Evolutionary conservation across 2,329 filamentous ascomycete genomes (phyloP).

Genomic region (Aspergillus terreus): DNA sequence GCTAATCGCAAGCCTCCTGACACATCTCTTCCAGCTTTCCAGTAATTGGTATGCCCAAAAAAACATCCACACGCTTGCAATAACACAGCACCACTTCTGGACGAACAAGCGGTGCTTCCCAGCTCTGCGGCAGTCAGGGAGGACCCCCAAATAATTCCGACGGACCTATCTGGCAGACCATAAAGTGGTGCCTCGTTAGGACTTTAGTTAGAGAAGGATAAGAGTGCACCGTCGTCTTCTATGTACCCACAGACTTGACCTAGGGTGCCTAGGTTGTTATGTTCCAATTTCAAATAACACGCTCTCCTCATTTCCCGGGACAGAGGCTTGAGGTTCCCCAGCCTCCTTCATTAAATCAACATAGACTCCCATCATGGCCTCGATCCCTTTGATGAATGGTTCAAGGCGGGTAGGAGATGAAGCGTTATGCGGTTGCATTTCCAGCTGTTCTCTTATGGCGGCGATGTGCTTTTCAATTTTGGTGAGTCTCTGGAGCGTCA

Average conservation of each 20-base stretch:
- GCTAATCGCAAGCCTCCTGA: too few species aligned
- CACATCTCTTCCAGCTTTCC: too few species aligned
- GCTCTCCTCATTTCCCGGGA: not conserved
- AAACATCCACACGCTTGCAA: too few species aligned
- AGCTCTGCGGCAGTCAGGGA: not conserved
- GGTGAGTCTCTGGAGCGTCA: not conserved
- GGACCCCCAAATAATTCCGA: not conserved
- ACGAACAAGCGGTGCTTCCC: not conserved
- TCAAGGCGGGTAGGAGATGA: not conserved
- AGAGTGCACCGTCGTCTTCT: not conserved
- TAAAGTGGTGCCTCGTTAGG: not conserved
- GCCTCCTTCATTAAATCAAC: not conserved
- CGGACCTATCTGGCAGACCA: not conserved
- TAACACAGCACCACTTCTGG: not conserved
- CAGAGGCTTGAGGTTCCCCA: not conserved
- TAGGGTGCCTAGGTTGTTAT: not conserved
- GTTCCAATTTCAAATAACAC: not conserved
- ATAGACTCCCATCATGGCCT: not conserved
- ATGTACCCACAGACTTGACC: not conserved
- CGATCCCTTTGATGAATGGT: not conserved
- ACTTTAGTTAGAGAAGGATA: not conserved
- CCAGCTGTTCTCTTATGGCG: not conserved
- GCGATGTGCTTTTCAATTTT: not conserved
- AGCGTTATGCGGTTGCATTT: not conserved
- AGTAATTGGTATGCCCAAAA: too few species aligned